Percentiles rank a stretch among this genome's conserved stretches.
Conservation (phyloP, 2,329 filamentous ascomycete species). For the Hymenoscyphus fructigenus region DNA sequence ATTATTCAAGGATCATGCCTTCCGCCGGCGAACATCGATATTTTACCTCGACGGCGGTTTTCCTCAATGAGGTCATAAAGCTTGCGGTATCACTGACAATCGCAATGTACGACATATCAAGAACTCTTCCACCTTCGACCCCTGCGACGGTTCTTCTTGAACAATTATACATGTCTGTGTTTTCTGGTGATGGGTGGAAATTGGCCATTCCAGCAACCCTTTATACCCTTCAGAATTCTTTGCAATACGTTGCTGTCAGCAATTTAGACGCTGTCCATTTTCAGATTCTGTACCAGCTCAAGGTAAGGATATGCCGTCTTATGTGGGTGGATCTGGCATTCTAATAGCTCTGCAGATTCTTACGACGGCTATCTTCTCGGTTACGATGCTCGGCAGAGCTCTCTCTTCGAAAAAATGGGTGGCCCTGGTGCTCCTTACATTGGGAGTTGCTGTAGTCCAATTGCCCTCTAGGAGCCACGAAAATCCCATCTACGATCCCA, state of each 20-base stretch:
- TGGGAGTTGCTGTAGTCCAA: constrained; percentile 83
- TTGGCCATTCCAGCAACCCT: constrained; percentile 83
- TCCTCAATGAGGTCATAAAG: constrained; percentile 91
- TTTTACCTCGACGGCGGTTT: constrained; percentile 89
- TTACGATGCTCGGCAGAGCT: constrained; percentile 69
- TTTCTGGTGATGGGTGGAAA: constrained; percentile 92
- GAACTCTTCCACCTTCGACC: constrained; percentile 72
- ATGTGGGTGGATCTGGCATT: background rate
- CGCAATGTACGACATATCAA: constrained; percentile 82
- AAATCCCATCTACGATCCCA: constrained; percentile 55
- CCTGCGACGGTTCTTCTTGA: constrained; percentile 78
- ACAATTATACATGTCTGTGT: constrained; percentile 77
- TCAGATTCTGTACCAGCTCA: constrained; percentile 89
- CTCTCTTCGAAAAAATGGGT: constrained; percentile 76
- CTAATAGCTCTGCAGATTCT: constrained; percentile 58
- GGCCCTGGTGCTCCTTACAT: constrained; percentile 73
- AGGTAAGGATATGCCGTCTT: constrained; percentile 49
- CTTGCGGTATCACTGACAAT: constrained; percentile 82
- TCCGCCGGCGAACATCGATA: constrained; percentile 79
- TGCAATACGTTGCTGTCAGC: constrained; percentile 88
- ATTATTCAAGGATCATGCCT: constrained; percentile 96
- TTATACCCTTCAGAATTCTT: constrained; percentile 89
- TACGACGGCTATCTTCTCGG: constrained; percentile 83
- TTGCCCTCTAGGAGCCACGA: constrained; percentile 58
- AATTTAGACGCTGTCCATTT: constrained; percentile 93